These are phyloP conservation scores for Candida patagonica DNA, from an alignment of 805 yeast genomes.

Conservation along the genomic window DNA sequence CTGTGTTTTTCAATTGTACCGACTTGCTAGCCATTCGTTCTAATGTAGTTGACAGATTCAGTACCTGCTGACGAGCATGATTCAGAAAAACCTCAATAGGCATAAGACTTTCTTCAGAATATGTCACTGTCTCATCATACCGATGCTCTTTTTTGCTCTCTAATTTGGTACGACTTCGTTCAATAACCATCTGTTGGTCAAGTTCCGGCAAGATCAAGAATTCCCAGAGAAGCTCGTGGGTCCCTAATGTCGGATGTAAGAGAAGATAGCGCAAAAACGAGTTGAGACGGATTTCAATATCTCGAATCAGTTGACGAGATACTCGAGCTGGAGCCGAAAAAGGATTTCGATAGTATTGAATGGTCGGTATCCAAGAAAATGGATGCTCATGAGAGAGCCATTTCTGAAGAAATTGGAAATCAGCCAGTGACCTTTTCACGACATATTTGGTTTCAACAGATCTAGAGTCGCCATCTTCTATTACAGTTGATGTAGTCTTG, in stretches of 20 bases:
- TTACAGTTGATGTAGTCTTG: background rate
- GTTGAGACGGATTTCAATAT: slow-evolving; percentile 41
- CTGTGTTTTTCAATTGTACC: slow-evolving; percentile 13
- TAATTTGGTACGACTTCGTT: slow-evolving; percentile 20
- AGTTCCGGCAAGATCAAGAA: slow-evolving; percentile 27
- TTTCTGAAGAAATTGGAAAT: slow-evolving; percentile 26
- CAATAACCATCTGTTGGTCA: slow-evolving; percentile 18
- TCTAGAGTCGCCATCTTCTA: slow-evolving; percentile 4
- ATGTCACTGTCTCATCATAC: slow-evolving; percentile 16
- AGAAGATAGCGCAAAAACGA: slow-evolving; percentile 37
- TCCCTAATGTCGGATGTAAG: slow-evolving; percentile 29
- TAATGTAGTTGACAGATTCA: slow-evolving; percentile 6
- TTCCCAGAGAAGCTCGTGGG: slow-evolving; percentile 35
- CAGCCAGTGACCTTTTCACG: slow-evolving; percentile 24
- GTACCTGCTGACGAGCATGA: slow-evolving; percentile 19
- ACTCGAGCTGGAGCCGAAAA: slow-evolving; percentile 24
- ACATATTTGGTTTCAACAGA: slow-evolving; percentile 4
- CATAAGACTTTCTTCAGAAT: slow-evolving; percentile 16
- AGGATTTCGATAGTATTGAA: slow-evolving; percentile 23
- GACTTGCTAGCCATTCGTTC: slow-evolving; percentile 8
- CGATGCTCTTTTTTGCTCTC: slow-evolving; percentile 19
- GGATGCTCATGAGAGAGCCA: slow-evolving; percentile 29
- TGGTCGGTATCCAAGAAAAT: slow-evolving; percentile 30
- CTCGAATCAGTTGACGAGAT: slow-evolving; percentile 23
- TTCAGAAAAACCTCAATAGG: slow-evolving; percentile 17